phyloP scores from a whole-genome alignment of 441 rosid species.

The Bocquillonia castaneifolia region DNA sequence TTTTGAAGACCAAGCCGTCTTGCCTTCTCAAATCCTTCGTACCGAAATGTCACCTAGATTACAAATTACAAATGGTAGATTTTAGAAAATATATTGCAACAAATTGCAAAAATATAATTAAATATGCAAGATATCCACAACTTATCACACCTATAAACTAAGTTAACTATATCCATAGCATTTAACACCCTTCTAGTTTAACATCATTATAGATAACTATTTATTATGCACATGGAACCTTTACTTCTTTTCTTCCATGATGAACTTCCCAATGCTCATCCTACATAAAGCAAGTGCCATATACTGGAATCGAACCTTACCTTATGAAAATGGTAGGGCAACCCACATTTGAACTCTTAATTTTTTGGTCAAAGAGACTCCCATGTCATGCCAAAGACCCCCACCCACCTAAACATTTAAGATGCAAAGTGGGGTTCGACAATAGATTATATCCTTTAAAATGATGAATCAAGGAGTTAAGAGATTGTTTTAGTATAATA shows the following conservation, averaged over 20 bases:
- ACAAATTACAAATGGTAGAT: constrained; percentile 26
- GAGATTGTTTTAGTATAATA: too few relatives aligned
- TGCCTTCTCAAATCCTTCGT: constrained; percentile 94
- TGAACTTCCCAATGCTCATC: neutral
- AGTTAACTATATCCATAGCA: neutral
- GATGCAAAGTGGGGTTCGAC: too few relatives aligned
- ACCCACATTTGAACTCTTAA: too few relatives aligned
- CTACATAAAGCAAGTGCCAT: too few relatives aligned
- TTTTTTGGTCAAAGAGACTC: too few relatives aligned
- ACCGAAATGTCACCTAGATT: constrained; percentile 67
- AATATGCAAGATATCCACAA: neutral
- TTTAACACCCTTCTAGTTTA: neutral
- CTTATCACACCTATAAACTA: neutral
- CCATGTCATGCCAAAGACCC: too few relatives aligned
- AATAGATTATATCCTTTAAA: too few relatives aligned
- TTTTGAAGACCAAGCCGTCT: constrained; percentile 85
- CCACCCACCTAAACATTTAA: too few relatives aligned
- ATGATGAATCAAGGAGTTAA: too few relatives aligned
- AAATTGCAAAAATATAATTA: neutral
- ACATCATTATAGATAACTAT: neutral
- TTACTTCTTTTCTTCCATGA: neutral
- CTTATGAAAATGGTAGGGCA: too few relatives aligned
- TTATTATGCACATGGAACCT: neutral
- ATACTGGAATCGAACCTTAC: too few relatives aligned
- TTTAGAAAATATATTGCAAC: constrained; percentile 9